These are phyloP conservation scores for Termitomyces sp. DNA, from an alignment of 768 basidiomycete genomes.

Conservation along the genomic window DNA sequence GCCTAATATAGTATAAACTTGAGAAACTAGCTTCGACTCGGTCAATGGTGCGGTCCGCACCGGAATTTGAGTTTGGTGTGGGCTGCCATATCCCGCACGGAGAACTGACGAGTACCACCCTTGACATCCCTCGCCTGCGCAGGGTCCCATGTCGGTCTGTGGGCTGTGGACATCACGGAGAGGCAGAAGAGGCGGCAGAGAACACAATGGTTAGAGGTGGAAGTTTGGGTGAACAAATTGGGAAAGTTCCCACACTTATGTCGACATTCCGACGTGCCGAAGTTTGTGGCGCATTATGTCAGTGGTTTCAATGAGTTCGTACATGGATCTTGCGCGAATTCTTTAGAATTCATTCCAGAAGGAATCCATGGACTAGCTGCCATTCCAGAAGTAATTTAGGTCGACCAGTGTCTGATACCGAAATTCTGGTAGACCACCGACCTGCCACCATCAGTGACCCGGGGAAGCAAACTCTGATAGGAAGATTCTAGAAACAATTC, in stretches of 20 bases:
- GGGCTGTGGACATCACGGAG: slow-evolving; percentile 76
- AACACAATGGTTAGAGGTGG: neutral
- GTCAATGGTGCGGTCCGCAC: slow-evolving; percentile 31
- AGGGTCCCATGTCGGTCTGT: slow-evolving; percentile 97
- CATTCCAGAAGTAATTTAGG: too few species aligned
- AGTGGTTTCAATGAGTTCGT: neutral
- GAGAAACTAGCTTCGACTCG: neutral
- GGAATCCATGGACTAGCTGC: too few species aligned
- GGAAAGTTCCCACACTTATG: neutral
- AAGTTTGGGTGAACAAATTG: slow-evolving; percentile 3
- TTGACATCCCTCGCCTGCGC: slow-evolving; percentile 92
- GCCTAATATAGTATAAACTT: slow-evolving; percentile 36
- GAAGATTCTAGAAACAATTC: neutral
- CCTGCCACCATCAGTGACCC: too few species aligned
- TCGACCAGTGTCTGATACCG: too few species aligned
- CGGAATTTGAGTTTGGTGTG: slow-evolving; percentile 99
- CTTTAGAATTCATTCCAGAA: too few species aligned
- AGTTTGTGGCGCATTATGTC: neutral
- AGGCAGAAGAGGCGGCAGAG: neutral
- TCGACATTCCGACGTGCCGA: neutral
- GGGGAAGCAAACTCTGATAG: neutral
- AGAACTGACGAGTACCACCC: slow-evolving; percentile 89
- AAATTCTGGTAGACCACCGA: too few species aligned
- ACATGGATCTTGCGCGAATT: neutral
- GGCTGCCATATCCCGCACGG: slow-evolving; percentile 88